These are phyloP conservation scores for Naganishia vishniacii DNA, from an alignment of 768 basidiomycete species.

Conservation along the genomic window DNA sequence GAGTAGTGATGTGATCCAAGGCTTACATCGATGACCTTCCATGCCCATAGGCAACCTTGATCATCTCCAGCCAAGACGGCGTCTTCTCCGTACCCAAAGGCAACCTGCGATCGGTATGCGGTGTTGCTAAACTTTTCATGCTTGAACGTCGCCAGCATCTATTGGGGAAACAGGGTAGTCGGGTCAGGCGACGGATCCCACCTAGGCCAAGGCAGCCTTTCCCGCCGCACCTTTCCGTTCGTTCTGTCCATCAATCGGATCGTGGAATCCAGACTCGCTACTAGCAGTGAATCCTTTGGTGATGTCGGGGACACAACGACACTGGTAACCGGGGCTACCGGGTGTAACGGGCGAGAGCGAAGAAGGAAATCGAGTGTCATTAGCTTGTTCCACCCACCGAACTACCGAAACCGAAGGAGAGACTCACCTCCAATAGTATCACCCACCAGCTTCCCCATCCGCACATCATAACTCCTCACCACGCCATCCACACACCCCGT, in stretches of 20 bases:
- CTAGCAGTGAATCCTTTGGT: conserved; percentile 66
- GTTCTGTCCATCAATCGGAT: conserved; percentile 77
- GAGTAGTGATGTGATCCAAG: not conserved
- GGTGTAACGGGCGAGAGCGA: too few species aligned
- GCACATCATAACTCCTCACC: conserved; percentile 87
- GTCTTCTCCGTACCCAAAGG: conserved; percentile 77
- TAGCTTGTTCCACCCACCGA: not conserved
- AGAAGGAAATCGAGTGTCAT: not conserved
- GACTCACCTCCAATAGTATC: conserved; percentile 89
- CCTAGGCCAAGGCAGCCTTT: too few species aligned
- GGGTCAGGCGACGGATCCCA: not conserved
- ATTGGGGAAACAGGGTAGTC: conserved; percentile 32
- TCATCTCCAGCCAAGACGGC: conserved; percentile 83
- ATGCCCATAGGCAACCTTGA: conserved; percentile 78
- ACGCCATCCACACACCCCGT: conserved; percentile 87
- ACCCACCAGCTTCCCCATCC: conserved; percentile 80
- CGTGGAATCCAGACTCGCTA: conserved; percentile 75
- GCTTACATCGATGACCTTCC: conserved; percentile 85
- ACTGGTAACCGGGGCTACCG: conserved; percentile 75
- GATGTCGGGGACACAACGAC: conserved; percentile 60
- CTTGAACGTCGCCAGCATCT: conserved; percentile 71
- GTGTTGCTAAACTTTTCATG: conserved; percentile 17
- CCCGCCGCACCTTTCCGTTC: conserved; percentile 57
- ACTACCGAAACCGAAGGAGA: not conserved
- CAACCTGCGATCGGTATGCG: conserved; percentile 68